Percentiles rank a stretch among this genome's conserved stretches.
Conservation (phyloP, 306 rosid species). For the Aeschynomene evenia region DNA sequence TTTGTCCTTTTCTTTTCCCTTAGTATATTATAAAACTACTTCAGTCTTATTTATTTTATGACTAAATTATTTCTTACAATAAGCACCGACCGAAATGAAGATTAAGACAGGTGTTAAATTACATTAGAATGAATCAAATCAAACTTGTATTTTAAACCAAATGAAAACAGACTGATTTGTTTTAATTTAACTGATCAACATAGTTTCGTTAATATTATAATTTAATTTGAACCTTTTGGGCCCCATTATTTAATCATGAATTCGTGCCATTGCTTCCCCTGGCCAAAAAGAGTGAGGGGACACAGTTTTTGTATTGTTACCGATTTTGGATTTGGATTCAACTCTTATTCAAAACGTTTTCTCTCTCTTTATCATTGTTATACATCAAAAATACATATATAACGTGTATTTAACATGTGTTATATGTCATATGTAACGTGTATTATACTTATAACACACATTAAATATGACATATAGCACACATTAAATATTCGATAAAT, state of each 20-base stretch:
- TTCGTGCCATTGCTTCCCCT: background rate
- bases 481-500: too few relatives aligned
- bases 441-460: too few relatives aligned
- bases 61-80: too few relatives aligned
- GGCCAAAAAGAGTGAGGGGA: background rate
- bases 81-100: too few relatives aligned
- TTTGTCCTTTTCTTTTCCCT: too few relatives aligned
- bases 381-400: too few relatives aligned
- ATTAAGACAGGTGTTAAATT: background rate
- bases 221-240: slow-evolving; percentile 31
- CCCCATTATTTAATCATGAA: slow-evolving; percentile 23
- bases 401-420: too few relatives aligned
- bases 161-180: background rate
- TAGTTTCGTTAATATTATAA: background rate
- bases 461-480: too few relatives aligned
- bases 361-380: slow-evolving; percentile 22
- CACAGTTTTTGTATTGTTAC: slow-evolving; percentile 27
- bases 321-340: slow-evolving; percentile 25
- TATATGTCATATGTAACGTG: too few relatives aligned
- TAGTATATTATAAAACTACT: background rate
- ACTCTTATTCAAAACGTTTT: slow-evolving; percentile 34
- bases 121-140: background rate
- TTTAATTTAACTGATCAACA: background rate
- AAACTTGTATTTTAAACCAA: background rate
- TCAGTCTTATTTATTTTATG: background rate